These are phyloP conservation scores for Omphalotus guepiniiformis DNA, from an alignment of 768 basidiomycete species.

Conservation along the genomic window DNA sequence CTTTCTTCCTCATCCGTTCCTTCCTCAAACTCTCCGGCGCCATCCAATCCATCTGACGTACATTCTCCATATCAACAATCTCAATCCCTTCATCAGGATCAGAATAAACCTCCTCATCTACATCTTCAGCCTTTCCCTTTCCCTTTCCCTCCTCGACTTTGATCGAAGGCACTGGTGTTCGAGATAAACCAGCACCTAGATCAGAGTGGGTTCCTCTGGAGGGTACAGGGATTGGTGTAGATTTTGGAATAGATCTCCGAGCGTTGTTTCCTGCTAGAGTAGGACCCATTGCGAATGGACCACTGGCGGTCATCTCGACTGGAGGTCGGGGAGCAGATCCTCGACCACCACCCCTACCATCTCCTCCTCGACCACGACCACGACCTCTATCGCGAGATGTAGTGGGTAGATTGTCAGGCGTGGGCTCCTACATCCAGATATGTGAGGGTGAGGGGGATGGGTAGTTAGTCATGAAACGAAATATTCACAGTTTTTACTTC, in stretches of 20 bases:
- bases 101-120: constrained; percentile 72
- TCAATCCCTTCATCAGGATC: constrained; percentile 87
- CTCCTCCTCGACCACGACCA: constrained; percentile 44
- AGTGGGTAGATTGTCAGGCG: constrained; percentile 27
- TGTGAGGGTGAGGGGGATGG: constrained; percentile 4
- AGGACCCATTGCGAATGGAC: constrained; percentile 86
- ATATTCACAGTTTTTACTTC: constrained; percentile 62
- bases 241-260: constrained; percentile 36
- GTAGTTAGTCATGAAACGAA: background rate
- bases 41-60: constrained; percentile 82
- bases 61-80: constrained; percentile 79
- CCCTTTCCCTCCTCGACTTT: constrained; percentile 33
- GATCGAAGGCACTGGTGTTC: constrained; percentile 45
- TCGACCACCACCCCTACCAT: constrained; percentile 50
- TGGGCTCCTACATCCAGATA: constrained; percentile 49
- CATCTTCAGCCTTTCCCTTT: constrained; percentile 28
- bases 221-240: constrained; percentile 56
- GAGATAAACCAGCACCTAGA: constrained; percentile 47
- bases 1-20: constrained; percentile 36
- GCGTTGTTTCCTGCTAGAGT: constrained; percentile 55
- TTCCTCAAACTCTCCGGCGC: constrained; percentile 71
- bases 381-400: constrained; percentile 41
- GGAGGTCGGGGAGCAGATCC: constrained; percentile 48
- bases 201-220: constrained; percentile 37
- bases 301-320: constrained; percentile 78